A percentile compares a stretch with the other conserved stretches of the same genome.
Evolutionary conservation across 148 eudicot genomes (phyloP).

Genomic region (Cornus kousa): DNA sequence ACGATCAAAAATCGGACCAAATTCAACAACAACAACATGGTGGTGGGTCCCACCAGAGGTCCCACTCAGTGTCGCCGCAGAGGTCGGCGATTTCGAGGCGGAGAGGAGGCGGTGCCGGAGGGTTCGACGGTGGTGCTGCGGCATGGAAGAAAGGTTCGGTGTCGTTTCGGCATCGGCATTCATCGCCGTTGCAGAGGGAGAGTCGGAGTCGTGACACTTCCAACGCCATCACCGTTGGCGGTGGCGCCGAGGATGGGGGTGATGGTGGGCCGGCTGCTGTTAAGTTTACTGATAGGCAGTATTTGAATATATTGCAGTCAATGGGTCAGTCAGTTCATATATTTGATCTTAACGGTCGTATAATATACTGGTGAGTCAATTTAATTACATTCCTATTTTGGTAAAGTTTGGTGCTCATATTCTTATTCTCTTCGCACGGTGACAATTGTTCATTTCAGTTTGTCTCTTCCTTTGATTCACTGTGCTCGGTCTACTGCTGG

Average conservation of each 20-base stretch:
- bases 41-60: constrained; percentile 28
- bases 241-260: constrained; percentile 5
- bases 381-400: constrained; percentile 3
- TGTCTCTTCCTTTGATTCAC: not conserved
- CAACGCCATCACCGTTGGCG: constrained; percentile 2
- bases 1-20: constrained; percentile 13
- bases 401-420: not conserved
- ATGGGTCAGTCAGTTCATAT: constrained; percentile 96
- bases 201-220: constrained; percentile 34
- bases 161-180: constrained; percentile 51
- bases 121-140: constrained; percentile 25
- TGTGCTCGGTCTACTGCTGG: no score
- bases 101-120: constrained; percentile 18
- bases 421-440: not conserved
- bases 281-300: constrained; percentile 67
- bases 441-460: not conserved
- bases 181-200: constrained; percentile 77
- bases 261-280: constrained; percentile 23
- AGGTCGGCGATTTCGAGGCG: constrained; percentile 34
- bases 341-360: constrained; percentile 42
- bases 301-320: constrained; percentile 79
- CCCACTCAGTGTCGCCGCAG: constrained; percentile 81
- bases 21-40: constrained; percentile 2
- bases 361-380: constrained; percentile 72
- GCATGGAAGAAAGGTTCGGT: constrained; percentile 50